A percentile compares a stretch with the other conserved stretches of the same genome.
These are phyloP conservation scores for Suillus placidus DNA, from an alignment of 768 basidiomycete species.

Conservation along the genomic window DNA sequence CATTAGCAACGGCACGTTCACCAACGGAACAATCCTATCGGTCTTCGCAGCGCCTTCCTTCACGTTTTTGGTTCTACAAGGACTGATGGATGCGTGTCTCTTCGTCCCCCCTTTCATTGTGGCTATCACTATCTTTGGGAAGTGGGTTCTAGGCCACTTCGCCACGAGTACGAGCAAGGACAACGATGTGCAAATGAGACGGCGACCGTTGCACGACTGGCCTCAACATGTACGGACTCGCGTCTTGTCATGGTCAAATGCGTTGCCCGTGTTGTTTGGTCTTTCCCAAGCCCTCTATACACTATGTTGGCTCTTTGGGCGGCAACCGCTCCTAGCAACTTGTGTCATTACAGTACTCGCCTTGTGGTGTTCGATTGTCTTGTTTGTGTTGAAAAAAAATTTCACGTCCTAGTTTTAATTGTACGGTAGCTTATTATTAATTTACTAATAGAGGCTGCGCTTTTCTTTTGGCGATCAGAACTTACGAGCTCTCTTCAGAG, in stretches of 20 bases:
- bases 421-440: neutral
- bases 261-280: neutral
- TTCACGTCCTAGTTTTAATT: neutral
- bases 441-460: neutral
- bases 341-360: neutral
- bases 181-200: neutral
- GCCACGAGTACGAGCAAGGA: neutral
- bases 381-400: neutral
- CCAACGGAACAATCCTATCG: neutral
- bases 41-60: slow-evolving; percentile 6
- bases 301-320: neutral
- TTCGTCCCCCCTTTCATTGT: neutral
- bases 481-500: neutral
- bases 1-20: slow-evolving; percentile 1
- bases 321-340: neutral
- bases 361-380: neutral
- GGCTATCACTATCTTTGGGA: neutral
- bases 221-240: neutral
- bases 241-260: neutral
- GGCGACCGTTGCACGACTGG: neutral
- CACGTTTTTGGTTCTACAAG: neutral
- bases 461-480: neutral
- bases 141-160: slow-evolving; percentile 2
- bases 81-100: slow-evolving; percentile 3
- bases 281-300: neutral